Conservation (phyloP, 108 stramenopile species). For the Aureococcus anophagefferens region DNA sequence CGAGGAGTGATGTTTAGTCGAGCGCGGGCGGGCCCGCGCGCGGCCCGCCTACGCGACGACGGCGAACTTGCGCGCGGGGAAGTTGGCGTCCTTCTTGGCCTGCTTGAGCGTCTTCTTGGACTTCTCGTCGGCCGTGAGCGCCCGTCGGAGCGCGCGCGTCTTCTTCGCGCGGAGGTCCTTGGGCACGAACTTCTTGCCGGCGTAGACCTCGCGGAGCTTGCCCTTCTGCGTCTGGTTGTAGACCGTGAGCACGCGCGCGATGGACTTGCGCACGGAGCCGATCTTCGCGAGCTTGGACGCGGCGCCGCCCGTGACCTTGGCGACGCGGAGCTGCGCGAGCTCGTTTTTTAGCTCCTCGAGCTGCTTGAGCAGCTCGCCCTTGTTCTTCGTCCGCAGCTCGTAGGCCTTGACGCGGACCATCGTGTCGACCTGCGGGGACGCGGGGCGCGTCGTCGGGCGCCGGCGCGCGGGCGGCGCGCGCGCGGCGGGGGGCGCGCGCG, state of each 20-base stretch:
- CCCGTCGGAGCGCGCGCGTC: conserved; percentile 93
- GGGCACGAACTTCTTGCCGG: conserved; percentile 79
- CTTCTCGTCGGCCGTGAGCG: conserved; percentile 74
- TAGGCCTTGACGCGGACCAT: conserved; percentile 79
- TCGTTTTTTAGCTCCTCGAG: conserved; percentile 87
- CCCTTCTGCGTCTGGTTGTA: conserved; percentile 96
- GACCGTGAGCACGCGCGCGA: conserved; percentile 93
- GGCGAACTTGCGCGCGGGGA: conserved; percentile 63
- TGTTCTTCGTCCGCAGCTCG: conserved; percentile 76
- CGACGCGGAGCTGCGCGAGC: conserved; percentile 76
- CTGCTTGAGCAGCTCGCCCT: conserved; percentile 89
- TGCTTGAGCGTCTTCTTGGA: conserved; percentile 66
- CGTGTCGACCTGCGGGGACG: no score
- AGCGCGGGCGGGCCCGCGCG: no score
- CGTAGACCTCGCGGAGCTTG: conserved; percentile 74
- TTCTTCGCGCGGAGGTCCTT: conserved; percentile 91
- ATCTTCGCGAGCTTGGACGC: conserved; percentile 98
- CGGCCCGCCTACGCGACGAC: no score
- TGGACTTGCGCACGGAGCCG: conserved; percentile 89
- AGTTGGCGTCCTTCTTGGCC: conserved; percentile 65
- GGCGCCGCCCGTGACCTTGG: conserved; percentile 94
- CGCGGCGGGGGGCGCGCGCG: no score
- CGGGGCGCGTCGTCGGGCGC: no score
- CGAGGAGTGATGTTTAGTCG: no score
- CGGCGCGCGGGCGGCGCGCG: no score